These are phyloP conservation scores for Cystobasidium tubakii DNA, from an alignment of 768 basidiomycete species.

Conservation along the genomic window DNA sequence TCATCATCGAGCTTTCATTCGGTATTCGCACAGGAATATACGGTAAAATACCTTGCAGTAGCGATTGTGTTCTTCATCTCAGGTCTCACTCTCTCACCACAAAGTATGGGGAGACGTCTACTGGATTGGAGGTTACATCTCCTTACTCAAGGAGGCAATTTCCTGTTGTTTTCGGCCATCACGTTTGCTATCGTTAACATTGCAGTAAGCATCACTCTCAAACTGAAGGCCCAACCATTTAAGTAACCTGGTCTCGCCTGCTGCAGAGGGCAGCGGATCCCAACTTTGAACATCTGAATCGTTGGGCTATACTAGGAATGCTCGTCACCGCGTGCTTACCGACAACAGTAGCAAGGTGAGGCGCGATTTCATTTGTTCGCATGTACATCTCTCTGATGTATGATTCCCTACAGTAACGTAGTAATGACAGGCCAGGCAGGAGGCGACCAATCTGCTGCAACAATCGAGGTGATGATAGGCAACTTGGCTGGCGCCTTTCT, in stretches of 20 bases:
- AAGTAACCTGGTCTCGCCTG: too few species aligned
- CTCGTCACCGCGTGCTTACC: slow-evolving; percentile 43
- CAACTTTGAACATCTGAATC: slow-evolving; percentile 39
- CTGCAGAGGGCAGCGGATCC: slow-evolving; percentile 41
- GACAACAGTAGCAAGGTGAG: slow-evolving; percentile 1
- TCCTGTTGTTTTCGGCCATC: slow-evolving; percentile 47
- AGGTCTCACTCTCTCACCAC: slow-evolving; percentile 46
- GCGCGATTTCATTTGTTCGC: neutral
- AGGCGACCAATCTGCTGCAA: slow-evolving; percentile 48
- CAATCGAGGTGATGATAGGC: slow-evolving; percentile 45
- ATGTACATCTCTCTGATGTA: slow-evolving; percentile 6
- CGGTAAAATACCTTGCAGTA: slow-evolving; percentile 46
- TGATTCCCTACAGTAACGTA: slow-evolving; percentile 44
- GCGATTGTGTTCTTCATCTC: slow-evolving; percentile 48
- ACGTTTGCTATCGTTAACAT: slow-evolving; percentile 44
- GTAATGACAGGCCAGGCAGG: slow-evolving; percentile 48
- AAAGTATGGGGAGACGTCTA: slow-evolving; percentile 43
- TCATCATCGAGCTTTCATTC: neutral
- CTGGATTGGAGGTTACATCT: slow-evolving; percentile 47
- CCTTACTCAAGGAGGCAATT: slow-evolving; percentile 46
- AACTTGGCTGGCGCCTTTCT: slow-evolving; percentile 44
- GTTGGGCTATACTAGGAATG: slow-evolving; percentile 46
- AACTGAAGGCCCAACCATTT: too few species aligned
- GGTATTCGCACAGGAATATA: slow-evolving; percentile 33
- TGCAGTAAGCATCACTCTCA: slow-evolving; percentile 19